Evolutionary conservation across 345 rosid genomes (phyloP), one percentile per base, ranked within the genome.

Genomic region (Eucalyptus polybractea): DNA sequence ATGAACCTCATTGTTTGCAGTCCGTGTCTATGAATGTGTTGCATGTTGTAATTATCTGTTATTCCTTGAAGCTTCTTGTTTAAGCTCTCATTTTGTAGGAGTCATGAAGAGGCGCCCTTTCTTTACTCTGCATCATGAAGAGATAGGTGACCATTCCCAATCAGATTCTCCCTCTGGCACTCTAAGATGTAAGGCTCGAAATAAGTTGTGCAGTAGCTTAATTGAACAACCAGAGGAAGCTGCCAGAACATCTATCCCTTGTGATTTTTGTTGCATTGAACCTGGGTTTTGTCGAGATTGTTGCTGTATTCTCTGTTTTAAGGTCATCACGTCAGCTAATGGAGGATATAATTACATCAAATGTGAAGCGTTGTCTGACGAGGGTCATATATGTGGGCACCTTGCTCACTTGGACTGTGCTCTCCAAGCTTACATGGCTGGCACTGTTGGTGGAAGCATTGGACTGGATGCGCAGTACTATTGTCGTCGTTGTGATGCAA

Each of bases 381-480:
- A 95, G 80, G 94, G 93, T 88, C 89, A 60, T 88, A 90, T 94
- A 49, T 97, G 99, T 62, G 97, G 97, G 58, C 99, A 97, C 91
- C 92, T 96, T 92, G 95, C 99, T 90, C 99, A 96, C 90, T 11
- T 96, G 89, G 93, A 93, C 88, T 96, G 99, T 93, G 98, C 97
- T 87, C 96, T 96, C 86, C 95, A 94, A 42, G 93, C 95, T 85
- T 96, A 95, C 91, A 91, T 95, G 97, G 99, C 99, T 93, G 99
- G 98, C 76, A 96, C 97, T 50, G 89, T 96, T 81, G 98, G 98
- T 88, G 99, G 99, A 90, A 93, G 93, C 91, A 95, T 97, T 24
- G 96, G 96, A 27, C 91, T 97, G 91, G 97, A 96, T 94, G 96
- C 96, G n/a, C 97, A 96, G 93, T 96, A 96, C 91, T 95, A 90